phyloP scores from a whole-genome alignment of 306 rosid species.

The Prunus salicina region DNA sequence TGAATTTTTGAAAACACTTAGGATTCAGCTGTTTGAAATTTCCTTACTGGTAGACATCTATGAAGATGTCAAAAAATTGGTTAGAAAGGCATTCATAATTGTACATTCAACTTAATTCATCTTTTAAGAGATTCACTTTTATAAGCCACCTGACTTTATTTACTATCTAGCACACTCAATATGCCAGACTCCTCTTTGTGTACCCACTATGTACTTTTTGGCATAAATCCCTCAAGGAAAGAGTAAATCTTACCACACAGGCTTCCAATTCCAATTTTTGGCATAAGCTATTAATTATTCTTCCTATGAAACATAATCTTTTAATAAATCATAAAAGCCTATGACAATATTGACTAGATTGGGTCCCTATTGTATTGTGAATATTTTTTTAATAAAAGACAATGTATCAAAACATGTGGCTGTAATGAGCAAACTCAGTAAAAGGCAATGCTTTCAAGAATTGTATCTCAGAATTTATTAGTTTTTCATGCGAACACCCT shows the following conservation, averaged over 20 bases:
- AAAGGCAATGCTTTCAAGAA: slow-evolving; percentile 34
- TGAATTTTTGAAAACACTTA: background rate
- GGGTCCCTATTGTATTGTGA: background rate
- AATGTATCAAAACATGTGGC: background rate
- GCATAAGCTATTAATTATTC: background rate
- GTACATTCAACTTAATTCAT: background rate
- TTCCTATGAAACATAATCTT: background rate
- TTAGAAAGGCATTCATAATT: background rate
- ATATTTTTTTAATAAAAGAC: background rate
- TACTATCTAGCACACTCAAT: background rate
- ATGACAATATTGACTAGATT: background rate
- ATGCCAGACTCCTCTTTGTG: background rate
- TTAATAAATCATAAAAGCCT: background rate
- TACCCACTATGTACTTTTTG: background rate
- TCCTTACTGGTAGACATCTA: background rate
- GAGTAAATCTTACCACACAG: background rate
- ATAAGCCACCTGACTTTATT: background rate
- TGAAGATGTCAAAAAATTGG: background rate
- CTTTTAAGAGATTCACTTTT: background rate
- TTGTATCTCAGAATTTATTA: slow-evolving; percentile 51
- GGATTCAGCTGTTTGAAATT: background rate
- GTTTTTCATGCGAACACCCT: slow-evolving; percentile 56
- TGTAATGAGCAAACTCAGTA: background rate
- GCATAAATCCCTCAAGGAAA: background rate
- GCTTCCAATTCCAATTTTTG: slow-evolving; percentile 5